These are phyloP conservation scores for Coprinopsis marcescibilis DNA, from an alignment of 768 basidiomycete genomes.

Conservation along the genomic window DNA sequence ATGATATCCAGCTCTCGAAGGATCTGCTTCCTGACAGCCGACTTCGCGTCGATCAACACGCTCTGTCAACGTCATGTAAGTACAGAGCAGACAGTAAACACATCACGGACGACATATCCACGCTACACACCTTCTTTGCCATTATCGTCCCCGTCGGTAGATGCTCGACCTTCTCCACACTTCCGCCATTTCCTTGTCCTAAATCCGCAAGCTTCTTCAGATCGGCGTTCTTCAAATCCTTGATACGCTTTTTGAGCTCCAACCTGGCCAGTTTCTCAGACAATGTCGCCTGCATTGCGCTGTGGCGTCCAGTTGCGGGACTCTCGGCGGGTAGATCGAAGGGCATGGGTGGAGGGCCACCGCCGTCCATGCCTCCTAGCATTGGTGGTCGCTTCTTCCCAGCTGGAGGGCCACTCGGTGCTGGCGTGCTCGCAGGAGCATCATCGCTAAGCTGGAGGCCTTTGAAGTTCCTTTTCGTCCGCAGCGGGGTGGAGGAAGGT, in stretches of 20 bases:
- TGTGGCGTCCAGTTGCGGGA: conserved; percentile 50
- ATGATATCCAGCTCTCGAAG: conserved; percentile 97
- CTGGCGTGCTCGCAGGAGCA: conserved; percentile 6
- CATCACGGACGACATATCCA: neutral
- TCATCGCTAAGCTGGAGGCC: conserved; percentile 62
- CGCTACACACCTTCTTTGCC: conserved; percentile 86
- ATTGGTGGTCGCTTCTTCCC: conserved; percentile 24
- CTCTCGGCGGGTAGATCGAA: conserved; percentile 41
- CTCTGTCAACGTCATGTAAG: conserved; percentile 43
- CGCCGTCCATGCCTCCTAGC: conserved; percentile 18
- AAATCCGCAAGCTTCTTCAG: conserved; percentile 86
- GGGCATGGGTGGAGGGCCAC: conserved; percentile 28
- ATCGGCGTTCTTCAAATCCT: conserved; percentile 82
- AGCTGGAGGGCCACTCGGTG: conserved; percentile 15
- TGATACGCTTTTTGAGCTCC: conserved; percentile 68
- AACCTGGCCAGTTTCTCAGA: conserved; percentile 79
- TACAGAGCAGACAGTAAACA: conserved; percentile 1
- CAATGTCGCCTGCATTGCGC: conserved; percentile 57
- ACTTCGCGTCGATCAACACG: conserved; percentile 93
- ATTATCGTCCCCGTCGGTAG: conserved; percentile 86
- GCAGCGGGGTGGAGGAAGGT: conserved; percentile 41
- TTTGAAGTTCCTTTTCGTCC: conserved; percentile 91
- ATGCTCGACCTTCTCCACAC: conserved; percentile 93
- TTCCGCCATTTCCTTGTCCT: conserved; percentile 95
- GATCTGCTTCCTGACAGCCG: conserved; percentile 94